A percentile compares a stretch with the other conserved stretches of the same genome.
Evolutionary conservation across 805 yeast genomes (phyloP).

Genomic region (Wickerhamiella galacta): DNA sequence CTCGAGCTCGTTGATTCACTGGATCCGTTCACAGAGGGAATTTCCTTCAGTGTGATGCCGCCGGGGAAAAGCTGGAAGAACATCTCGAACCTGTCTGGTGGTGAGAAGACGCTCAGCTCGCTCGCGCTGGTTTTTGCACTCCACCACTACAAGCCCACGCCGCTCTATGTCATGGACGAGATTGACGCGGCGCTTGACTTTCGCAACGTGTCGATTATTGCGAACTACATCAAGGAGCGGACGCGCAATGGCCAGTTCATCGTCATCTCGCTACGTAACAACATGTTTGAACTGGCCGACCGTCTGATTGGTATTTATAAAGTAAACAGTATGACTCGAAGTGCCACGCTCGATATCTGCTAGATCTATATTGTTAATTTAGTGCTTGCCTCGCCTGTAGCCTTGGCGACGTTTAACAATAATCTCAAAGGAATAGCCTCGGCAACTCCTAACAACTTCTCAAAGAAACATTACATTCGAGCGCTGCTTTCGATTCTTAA

Average conservation of each 20-base stretch:
- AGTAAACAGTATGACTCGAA: constrained; percentile 75
- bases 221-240: constrained; percentile 87
- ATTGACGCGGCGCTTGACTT: constrained; percentile 98
- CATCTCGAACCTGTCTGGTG: constrained; percentile 88
- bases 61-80: constrained; percentile 97
- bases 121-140: constrained; percentile 90
- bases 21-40: constrained; percentile 98
- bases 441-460: too few relatives aligned
- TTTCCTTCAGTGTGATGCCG: constrained; percentile 94
- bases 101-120: constrained; percentile 91
- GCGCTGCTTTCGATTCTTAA: too few relatives aligned
- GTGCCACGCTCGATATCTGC: constrained; percentile 37
- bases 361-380: too few relatives aligned
- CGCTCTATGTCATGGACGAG: constrained; percentile 96
- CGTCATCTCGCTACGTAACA: constrained; percentile 86
- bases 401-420: too few relatives aligned
- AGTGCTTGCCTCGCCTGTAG: too few relatives aligned
- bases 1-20: constrained; percentile 85
- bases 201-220: constrained; percentile 91
- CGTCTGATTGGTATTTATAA: constrained; percentile 92
- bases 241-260: constrained; percentile 94
- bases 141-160: constrained; percentile 92
- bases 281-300: constrained; percentile 94
- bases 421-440: too few relatives aligned
- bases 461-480: too few relatives aligned